phyloP scores from a whole-genome alignment of 2,329 filamentous ascomycete species.

The Aspergillus melleus region DNA sequence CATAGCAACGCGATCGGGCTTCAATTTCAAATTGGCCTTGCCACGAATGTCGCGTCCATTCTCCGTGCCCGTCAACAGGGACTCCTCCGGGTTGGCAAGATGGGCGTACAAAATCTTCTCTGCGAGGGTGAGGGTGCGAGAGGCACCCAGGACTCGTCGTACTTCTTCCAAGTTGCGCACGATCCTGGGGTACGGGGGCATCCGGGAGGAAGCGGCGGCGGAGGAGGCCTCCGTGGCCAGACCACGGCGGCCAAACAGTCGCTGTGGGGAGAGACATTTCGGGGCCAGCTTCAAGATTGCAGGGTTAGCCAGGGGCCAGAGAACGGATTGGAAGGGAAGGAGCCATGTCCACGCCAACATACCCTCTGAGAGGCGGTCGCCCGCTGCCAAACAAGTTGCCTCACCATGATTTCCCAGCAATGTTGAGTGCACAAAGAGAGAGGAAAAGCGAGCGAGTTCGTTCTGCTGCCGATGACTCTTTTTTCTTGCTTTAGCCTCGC shows the following conservation, averaged over 20 bases:
- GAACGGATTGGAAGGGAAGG: neutral
- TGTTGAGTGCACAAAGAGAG: neutral
- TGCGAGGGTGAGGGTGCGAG: slow-evolving; percentile 73
- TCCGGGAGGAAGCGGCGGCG: slow-evolving; percentile 49
- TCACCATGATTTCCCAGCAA: slow-evolving; percentile 34
- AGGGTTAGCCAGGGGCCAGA: slow-evolving; percentile 1
- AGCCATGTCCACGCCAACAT: slow-evolving; percentile 17
- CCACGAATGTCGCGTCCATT: slow-evolving; percentile 83
- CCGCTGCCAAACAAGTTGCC: slow-evolving; percentile 41
- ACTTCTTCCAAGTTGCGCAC: slow-evolving; percentile 76
- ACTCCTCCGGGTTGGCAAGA: slow-evolving; percentile 84
- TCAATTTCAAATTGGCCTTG: slow-evolving; percentile 90
- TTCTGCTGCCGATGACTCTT: neutral
- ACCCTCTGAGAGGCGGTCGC: slow-evolving; percentile 40
- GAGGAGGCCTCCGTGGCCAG: slow-evolving; percentile 38
- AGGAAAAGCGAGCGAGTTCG: neutral
- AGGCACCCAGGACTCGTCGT: slow-evolving; percentile 66
- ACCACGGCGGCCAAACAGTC: slow-evolving; percentile 30
- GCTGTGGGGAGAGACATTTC: slow-evolving; percentile 34
- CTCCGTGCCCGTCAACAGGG: slow-evolving; percentile 76
- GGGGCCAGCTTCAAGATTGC: slow-evolving; percentile 30
- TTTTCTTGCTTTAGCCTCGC: neutral
- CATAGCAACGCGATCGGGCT: slow-evolving; percentile 97
- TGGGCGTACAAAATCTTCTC: slow-evolving; percentile 99
- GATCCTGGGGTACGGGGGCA: slow-evolving; percentile 80